Conservation (phyloP, 257 asterid species). For the Coffea canephora region DNA sequence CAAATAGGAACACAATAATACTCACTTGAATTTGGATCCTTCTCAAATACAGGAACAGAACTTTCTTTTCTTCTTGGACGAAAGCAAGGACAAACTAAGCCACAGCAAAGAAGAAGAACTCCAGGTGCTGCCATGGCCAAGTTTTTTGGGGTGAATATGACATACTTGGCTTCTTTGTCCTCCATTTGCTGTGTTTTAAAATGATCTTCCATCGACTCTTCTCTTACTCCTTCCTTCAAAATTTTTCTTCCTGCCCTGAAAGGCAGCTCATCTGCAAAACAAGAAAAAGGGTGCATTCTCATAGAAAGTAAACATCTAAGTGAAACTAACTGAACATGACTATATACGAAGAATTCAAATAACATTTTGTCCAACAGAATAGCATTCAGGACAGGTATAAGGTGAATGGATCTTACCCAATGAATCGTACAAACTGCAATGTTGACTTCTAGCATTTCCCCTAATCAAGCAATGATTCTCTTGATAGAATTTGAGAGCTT, state of each 20-base stretch:
- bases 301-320: conserved; percentile 3
- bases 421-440: conserved; percentile 37
- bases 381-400: neutral
- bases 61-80: conserved; percentile 65
- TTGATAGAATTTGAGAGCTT: conserved; percentile 39
- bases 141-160: conserved; percentile 43
- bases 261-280: conserved; percentile 47
- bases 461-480: conserved; percentile 42
- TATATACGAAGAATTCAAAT: neutral
- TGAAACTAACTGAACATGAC: conserved; percentile 1
- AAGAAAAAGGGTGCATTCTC: conserved; percentile 8
- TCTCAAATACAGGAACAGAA: conserved; percentile 52
- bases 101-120: conserved; percentile 65
- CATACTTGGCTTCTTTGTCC: conserved; percentile 29
- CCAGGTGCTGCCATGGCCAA: conserved; percentile 69
- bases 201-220: conserved; percentile 35
- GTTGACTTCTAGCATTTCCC: conserved; percentile 30
- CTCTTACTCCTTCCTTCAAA: conserved; percentile 39
- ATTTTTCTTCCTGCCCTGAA: conserved; percentile 47
- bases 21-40: conserved; percentile 81
- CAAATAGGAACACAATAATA: conserved; percentile 19
- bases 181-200: conserved; percentile 26
- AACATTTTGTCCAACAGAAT: neutral
- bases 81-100: conserved; percentile 78
- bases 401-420: conserved; percentile 48